Evolutionary conservation across 2,329 filamentous ascomycete genomes (phyloP).

Genomic region (Trichoderma sp.): DNA sequence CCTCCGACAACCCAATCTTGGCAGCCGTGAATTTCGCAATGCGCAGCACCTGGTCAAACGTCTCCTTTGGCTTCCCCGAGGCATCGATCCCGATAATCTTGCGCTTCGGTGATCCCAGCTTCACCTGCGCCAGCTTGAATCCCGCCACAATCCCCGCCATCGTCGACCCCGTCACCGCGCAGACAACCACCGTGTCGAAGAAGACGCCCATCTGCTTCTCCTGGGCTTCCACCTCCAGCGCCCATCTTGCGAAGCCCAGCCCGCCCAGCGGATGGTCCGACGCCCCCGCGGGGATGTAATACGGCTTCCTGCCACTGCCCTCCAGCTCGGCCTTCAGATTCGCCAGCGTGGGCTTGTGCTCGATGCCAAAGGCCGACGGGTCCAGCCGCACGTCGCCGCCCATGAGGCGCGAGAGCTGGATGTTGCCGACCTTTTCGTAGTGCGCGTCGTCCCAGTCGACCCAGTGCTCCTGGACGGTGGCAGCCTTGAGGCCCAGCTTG

Average conservation of each 20-base stretch:
- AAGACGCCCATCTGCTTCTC: slow-evolving; percentile 62
- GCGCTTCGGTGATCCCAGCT: slow-evolving; percentile 46
- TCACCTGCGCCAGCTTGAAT: slow-evolving; percentile 62
- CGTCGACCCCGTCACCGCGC: slow-evolving; percentile 70
- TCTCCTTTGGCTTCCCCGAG: slow-evolving; percentile 51
- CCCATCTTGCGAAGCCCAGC: slow-evolving; percentile 70
- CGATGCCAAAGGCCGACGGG: slow-evolving; percentile 64
- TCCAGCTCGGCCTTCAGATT: slow-evolving; percentile 56
- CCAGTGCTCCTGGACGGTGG: slow-evolving; percentile 65
- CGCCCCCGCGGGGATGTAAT: slow-evolving; percentile 72
- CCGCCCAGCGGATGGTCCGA: slow-evolving; percentile 71
- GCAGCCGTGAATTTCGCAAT: slow-evolving; percentile 65
- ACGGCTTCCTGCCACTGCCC: slow-evolving; percentile 59
- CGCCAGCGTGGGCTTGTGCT: slow-evolving; percentile 64
- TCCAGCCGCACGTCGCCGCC: slow-evolving; percentile 64
- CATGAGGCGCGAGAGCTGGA: slow-evolving; percentile 70
- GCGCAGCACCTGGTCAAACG: slow-evolving; percentile 64
- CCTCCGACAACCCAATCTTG: slow-evolving; percentile 62
- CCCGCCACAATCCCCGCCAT: slow-evolving; percentile 73
- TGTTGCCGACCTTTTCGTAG: slow-evolving; percentile 69
- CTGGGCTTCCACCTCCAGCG: slow-evolving; percentile 66
- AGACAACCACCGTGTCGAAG: slow-evolving; percentile 69
- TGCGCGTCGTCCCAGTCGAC: slow-evolving; percentile 61
- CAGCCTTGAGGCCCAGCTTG: slow-evolving; percentile 56
- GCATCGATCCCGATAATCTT: slow-evolving; percentile 67